Conservation (phyloP, 768 basidiomycete genomes). For the Cystofilobasidium capitatum region DNA sequence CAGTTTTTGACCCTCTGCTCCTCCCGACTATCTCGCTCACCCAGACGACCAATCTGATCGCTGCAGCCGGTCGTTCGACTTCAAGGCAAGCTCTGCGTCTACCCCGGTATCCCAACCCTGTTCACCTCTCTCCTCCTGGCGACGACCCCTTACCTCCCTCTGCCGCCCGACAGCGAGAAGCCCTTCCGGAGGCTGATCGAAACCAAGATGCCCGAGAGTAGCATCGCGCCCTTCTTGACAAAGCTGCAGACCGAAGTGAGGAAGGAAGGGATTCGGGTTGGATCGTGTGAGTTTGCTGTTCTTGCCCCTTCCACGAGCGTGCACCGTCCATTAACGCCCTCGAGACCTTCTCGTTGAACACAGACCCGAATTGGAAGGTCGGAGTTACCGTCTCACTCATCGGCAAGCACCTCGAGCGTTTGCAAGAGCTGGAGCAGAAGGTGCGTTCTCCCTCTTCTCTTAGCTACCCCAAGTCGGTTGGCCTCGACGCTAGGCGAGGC, state of each 20-base stretch:
- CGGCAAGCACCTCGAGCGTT: constrained; percentile 42
- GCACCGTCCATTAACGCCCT: not conserved
- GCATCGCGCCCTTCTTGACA: constrained; percentile 78
- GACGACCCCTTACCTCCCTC: constrained; percentile 61
- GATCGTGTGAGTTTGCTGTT: constrained; percentile 40
- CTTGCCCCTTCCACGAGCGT: not conserved
- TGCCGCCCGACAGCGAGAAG: constrained; percentile 64
- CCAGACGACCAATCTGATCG: not conserved
- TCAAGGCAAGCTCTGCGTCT: constrained; percentile 65
- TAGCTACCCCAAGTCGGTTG: too few species aligned
- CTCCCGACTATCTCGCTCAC: not conserved
- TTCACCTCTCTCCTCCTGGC: constrained; percentile 72
- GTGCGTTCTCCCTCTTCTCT: constrained; percentile 29
- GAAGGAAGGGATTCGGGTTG: constrained; percentile 67
- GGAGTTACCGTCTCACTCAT: constrained; percentile 64
- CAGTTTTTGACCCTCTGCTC: not conserved
- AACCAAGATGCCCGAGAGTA: constrained; percentile 43
- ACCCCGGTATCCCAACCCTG: constrained; percentile 80
- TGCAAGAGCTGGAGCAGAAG: constrained; percentile 41
- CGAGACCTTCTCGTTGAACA: constrained; percentile 28
- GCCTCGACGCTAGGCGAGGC: too few species aligned
- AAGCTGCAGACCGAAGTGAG: constrained; percentile 62
- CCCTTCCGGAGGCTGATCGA: constrained; percentile 74
- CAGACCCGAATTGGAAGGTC: constrained; percentile 38
- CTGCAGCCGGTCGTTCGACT: constrained; percentile 75